These are phyloP conservation scores for Westerdykella aurantiaca DNA, from an alignment of 2,329 filamentous ascomycete species.

Conservation along the genomic window DNA sequence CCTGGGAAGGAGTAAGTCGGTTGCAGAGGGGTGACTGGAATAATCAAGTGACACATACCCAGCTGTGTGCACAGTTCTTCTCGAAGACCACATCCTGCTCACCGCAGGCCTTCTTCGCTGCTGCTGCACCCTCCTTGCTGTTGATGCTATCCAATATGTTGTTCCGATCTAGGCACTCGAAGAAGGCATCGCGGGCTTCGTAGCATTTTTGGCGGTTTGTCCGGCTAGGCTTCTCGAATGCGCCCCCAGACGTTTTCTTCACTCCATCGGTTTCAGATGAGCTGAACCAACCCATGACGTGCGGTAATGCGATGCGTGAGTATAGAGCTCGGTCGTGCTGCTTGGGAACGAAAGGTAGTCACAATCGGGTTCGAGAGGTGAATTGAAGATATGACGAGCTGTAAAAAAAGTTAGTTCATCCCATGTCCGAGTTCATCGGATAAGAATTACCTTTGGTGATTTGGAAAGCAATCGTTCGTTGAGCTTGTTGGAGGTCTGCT, in stretches of 20 bases:
- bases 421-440: no score
- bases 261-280: constrained; percentile 30
- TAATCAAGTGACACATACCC: constrained; percentile 56
- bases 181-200: constrained; percentile 83
- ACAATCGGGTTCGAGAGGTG: no score
- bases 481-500: no score
- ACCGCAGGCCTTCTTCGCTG: constrained; percentile 51
- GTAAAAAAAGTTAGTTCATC: no score
- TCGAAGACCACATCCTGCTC: constrained; percentile 64
- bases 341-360: no score
- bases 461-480: no score
- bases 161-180: constrained; percentile 76
- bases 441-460: no score
- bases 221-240: constrained; percentile 76
- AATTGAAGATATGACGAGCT: no score
- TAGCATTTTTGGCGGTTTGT: constrained; percentile 79
- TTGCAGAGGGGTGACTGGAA: not conserved
- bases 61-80: constrained; percentile 78
- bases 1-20: constrained; percentile 45
- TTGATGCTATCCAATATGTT: constrained; percentile 70
- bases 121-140: constrained; percentile 48
- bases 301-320: not conserved
- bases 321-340: not conserved
- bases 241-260: constrained; percentile 44
- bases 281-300: constrained; percentile 50